These are phyloP conservation scores for Codiaeum variegatum DNA, from an alignment of 441 rosid species.

Conservation along the genomic window DNA sequence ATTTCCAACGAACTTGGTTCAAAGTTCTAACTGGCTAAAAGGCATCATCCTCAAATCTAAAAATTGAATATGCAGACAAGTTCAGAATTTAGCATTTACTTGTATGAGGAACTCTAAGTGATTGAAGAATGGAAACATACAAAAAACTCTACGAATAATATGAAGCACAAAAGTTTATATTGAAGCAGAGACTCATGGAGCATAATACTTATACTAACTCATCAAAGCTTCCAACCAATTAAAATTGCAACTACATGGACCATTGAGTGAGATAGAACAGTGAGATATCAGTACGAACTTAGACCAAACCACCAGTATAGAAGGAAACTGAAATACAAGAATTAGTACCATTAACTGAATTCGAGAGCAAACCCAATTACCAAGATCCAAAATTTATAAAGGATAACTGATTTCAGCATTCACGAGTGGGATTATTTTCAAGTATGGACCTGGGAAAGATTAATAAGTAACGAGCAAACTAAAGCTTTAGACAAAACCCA, in stretches of 20 bases:
- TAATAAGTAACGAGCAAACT: no score
- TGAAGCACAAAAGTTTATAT: no score
- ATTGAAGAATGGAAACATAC: background rate
- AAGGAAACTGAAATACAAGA: background rate
- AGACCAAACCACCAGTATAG: background rate
- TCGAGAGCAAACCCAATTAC: background rate
- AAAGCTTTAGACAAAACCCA: background rate
- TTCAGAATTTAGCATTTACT: background rate
- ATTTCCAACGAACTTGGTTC: background rate
- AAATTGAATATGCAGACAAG: background rate
- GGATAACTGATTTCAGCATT: background rate
- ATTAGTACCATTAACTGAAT: background rate
- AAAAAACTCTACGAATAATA: no score
- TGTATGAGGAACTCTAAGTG: background rate
- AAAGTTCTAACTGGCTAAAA: background rate
- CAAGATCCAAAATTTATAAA: background rate
- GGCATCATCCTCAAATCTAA: background rate
- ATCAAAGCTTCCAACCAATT: background rate
- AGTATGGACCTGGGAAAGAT: background rate
- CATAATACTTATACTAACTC: background rate
- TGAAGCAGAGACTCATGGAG: background rate
- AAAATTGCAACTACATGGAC: background rate
- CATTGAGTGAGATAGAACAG: background rate
- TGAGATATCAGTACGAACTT: background rate
- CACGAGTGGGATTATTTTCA: background rate